A percentile compares a stretch with the other conserved stretches of the same genome.
These are phyloP conservation scores for Saccharomyces eubayanus DNA, from an alignment of 805 yeast genomes.

Conservation along the genomic window DNA sequence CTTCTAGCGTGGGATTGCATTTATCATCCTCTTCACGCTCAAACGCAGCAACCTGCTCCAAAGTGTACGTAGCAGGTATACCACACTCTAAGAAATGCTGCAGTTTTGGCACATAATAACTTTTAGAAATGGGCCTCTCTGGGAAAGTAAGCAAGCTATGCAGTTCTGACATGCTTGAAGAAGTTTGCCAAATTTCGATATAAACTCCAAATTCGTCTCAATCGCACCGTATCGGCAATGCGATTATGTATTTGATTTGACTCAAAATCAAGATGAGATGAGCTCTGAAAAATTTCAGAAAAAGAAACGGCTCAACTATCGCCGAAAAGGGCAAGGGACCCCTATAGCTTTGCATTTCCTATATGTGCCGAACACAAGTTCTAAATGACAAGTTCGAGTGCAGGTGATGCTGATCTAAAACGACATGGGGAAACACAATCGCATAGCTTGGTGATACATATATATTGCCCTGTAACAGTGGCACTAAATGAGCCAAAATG, in stretches of 20 bases:
- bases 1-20: constrained; percentile 23
- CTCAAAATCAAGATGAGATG: background rate
- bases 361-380: background rate
- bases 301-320: background rate
- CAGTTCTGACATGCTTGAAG: constrained; percentile 50
- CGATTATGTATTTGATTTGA: background rate
- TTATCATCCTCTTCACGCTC: constrained; percentile 32
- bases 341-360: background rate
- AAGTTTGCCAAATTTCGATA: background rate
- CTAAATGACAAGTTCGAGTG: background rate
- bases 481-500: background rate
- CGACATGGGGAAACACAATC: background rate
- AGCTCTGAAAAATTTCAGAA: background rate
- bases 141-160: constrained; percentile 53
- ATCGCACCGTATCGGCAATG: background rate
- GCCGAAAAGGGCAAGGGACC: background rate
- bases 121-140: constrained; percentile 43
- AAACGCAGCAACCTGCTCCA: constrained; percentile 63
- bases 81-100: constrained; percentile 47
- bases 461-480: background rate
- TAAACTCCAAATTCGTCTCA: background rate
- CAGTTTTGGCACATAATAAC: constrained; percentile 38
- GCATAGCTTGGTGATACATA: background rate
- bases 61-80: constrained; percentile 74
- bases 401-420: background rate